phyloP scores from a whole-genome alignment of 345 rosid genomes.

The Linum trigynum region DNA sequence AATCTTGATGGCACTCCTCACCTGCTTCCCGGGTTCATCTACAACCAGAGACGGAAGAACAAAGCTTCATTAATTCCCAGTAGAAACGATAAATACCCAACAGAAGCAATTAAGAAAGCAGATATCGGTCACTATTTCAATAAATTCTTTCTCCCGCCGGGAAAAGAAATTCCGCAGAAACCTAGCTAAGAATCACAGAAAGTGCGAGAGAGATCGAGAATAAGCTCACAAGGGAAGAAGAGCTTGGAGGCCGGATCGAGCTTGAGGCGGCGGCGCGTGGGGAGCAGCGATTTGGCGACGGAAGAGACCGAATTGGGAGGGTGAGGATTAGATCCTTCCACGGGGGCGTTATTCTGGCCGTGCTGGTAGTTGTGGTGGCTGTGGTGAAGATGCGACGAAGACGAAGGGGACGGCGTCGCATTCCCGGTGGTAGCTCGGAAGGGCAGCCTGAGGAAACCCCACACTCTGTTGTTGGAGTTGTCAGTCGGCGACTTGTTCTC shows the following conservation, averaged over 20 bases:
- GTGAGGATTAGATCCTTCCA: slow-evolving; percentile 48
- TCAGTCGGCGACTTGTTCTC: slow-evolving; percentile 52
- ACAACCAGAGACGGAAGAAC: not conserved
- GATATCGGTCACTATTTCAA: too few species aligned
- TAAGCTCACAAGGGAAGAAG: slow-evolving; percentile 70
- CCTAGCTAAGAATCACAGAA: too few species aligned
- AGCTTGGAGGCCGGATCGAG: slow-evolving; percentile 87
- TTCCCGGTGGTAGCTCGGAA: slow-evolving; percentile 34
- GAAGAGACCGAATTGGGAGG: slow-evolving; percentile 48
- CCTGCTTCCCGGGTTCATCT: slow-evolving; percentile 99
- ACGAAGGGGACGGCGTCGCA: slow-evolving; percentile 32
- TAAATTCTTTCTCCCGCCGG: too few species aligned
- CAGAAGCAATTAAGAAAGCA: not conserved
- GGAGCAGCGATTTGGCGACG: slow-evolving; percentile 74
- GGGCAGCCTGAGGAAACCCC: slow-evolving; percentile 85
- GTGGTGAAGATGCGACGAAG: slow-evolving; percentile 8
- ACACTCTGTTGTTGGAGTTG: slow-evolving; percentile 29
- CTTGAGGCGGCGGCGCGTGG: slow-evolving; percentile 66
- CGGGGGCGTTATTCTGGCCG: slow-evolving; percentile 17
- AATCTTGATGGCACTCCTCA: slow-evolving; percentile 82
- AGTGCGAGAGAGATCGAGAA: not conserved
- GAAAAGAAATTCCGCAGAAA: not conserved
- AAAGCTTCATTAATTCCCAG: not conserved
- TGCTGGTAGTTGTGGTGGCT: slow-evolving; percentile 21
- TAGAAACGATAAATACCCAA: not conserved